Evolutionary conservation across 2,329 filamentous ascomycete species (phyloP).

Genomic region (Balansia obtecta): DNA sequence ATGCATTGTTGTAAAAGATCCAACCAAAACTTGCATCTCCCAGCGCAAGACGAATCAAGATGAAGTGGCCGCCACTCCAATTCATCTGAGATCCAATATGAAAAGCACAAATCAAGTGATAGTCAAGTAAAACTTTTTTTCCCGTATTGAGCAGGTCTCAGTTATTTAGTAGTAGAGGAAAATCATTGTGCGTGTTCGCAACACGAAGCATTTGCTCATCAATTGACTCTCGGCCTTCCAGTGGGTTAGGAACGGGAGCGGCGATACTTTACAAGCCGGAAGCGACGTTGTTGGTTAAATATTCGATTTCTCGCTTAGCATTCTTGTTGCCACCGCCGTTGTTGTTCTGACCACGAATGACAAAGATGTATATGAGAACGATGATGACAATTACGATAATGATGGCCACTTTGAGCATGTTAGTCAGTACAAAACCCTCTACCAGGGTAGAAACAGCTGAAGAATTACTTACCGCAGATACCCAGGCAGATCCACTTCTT

Average conservation of each 20-base stretch:
- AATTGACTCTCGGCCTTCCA: constrained; percentile 5
- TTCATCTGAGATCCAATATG: background rate
- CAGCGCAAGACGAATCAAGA: background rate
- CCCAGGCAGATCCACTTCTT: constrained; percentile 97
- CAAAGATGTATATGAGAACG: constrained; percentile 35
- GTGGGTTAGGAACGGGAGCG: background rate
- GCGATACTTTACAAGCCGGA: background rate
- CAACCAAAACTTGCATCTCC: constrained; percentile 4
- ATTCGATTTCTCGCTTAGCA: constrained; percentile 17
- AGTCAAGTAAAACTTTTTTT: background rate
- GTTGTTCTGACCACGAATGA: constrained; percentile 21
- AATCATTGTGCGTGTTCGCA: constrained; percentile 12
- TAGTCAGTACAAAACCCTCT: background rate
- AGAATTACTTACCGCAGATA: constrained; percentile 44
- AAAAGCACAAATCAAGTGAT: background rate
- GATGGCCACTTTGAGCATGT: constrained; percentile 30
- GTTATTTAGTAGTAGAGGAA: constrained; percentile 13
- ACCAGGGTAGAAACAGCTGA: background rate
- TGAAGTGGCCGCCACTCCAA: background rate
- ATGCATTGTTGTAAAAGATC: background rate
- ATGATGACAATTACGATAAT: constrained; percentile 39
- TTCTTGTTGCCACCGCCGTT: constrained; percentile 16
- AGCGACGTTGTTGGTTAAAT: constrained; percentile 2
- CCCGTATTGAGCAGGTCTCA: background rate
- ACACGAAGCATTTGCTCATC: constrained; percentile 8